Percentiles rank a stretch among this genome's conserved stretches.
Evolutionary conservation across 2,329 filamentous ascomycete species (phyloP).

Genomic region (Beauveria brongniartii): DNA sequence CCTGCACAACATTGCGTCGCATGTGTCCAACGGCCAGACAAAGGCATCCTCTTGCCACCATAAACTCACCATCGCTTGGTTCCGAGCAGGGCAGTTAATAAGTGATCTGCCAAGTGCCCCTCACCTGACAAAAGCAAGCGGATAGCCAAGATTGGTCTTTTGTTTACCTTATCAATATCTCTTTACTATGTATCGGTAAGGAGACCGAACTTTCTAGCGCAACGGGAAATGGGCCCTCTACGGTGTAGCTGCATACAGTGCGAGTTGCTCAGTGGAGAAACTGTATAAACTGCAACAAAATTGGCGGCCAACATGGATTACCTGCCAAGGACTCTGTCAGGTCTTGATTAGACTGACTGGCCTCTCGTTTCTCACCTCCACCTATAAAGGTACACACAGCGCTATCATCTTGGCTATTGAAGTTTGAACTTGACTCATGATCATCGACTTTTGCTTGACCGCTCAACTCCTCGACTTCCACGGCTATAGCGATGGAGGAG

Average conservation of each 20-base stretch:
- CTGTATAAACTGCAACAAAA: background rate
- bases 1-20: background rate
- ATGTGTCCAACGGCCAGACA: too few relatives aligned
- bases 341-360: background rate
- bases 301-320: background rate
- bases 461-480: background rate
- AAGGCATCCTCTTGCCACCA: too few relatives aligned
- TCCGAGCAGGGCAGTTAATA: too few relatives aligned
- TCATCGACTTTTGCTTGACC: background rate
- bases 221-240: slow-evolving; percentile 6
- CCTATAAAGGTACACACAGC: background rate
- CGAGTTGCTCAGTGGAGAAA: background rate
- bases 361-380: background rate
- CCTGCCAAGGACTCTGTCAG: background rate
- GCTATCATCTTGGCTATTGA: background rate
- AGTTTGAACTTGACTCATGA: too few relatives aligned
- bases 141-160: background rate
- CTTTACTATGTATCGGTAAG: background rate
- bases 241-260: slow-evolving; percentile 10
- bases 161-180: slow-evolving; percentile 3
- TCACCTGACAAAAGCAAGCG: background rate
- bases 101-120: background rate
- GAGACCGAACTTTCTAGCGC: background rate
- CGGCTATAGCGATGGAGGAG: background rate
- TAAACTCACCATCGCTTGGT: too few relatives aligned